Evolutionary conservation across 2,329 filamentous ascomycete genomes (phyloP).

Genomic region (Apiospora pterosperma): DNA sequence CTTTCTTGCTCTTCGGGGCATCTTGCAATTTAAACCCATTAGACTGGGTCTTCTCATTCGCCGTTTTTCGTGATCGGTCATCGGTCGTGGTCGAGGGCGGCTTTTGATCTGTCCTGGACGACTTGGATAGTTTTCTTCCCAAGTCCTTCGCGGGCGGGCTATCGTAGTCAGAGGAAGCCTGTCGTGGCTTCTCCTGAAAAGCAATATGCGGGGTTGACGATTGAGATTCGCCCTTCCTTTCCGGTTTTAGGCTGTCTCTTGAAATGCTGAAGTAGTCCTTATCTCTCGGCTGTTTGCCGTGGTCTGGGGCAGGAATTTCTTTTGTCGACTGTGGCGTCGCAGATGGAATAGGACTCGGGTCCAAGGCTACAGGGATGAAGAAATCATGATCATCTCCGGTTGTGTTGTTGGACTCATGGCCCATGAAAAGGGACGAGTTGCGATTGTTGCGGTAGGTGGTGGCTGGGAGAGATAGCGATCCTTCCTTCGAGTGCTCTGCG

Average conservation of each 20-base stretch:
- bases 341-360: conserved; percentile 60
- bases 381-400: conserved; percentile 65
- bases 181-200: conserved; percentile 79
- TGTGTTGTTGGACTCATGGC: conserved; percentile 35
- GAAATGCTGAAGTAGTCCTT: conserved; percentile 58
- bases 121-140: conserved; percentile 46
- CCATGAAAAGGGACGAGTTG: conserved; percentile 64
- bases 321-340: conserved; percentile 52
- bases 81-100: conserved; percentile 30
- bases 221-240: conserved; percentile 47
- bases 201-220: conserved; percentile 81
- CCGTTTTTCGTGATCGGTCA: conserved; percentile 33
- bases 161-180: conserved; percentile 58
- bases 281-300: conserved; percentile 43
- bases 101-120: conserved; percentile 29
- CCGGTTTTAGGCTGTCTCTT: conserved; percentile 36
- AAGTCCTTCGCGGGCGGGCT: conserved; percentile 49
- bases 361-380: conserved; percentile 72
- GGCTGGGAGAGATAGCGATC: conserved; percentile 67
- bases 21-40: conserved; percentile 80
- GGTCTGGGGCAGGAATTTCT: conserved; percentile 39
- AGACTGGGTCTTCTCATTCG: conserved; percentile 32
- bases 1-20: conserved; percentile 63
- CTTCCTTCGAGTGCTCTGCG: conserved; percentile 41
- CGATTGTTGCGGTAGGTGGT: conserved; percentile 76